Percentiles rank a stretch among this genome's conserved stretches.
These are phyloP conservation scores for Lactuca sativa DNA, from an alignment of 129 eudicot species.

Conservation along the genomic window DNA sequence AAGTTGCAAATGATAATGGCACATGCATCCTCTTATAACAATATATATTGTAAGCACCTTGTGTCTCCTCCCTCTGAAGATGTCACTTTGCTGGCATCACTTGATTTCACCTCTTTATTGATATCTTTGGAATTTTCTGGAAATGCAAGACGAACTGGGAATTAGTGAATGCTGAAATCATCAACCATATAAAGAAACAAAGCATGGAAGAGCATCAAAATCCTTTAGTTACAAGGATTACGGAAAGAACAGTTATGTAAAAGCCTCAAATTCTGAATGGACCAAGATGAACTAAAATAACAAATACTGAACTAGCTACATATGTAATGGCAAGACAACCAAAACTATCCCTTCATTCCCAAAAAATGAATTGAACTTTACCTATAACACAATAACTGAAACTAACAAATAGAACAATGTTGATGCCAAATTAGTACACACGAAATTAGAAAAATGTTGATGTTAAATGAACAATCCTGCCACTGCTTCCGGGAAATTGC, in stretches of 20 bases:
- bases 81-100: slow-evolving; percentile 45
- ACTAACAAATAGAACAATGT: slow-evolving; percentile 17
- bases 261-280: not conserved
- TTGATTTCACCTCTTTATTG: slow-evolving; percentile 41
- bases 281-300: too few relatives aligned
- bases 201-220: slow-evolving; percentile 11
- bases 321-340: not conserved
- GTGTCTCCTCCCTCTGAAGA: slow-evolving; percentile 49
- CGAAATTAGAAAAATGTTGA: not conserved
- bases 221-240: slow-evolving; percentile 6
- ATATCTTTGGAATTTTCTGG: slow-evolving; percentile 65
- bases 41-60: slow-evolving; percentile 41
- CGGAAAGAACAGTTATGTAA: not conserved
- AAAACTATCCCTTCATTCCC: not conserved
- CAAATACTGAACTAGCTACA: too few relatives aligned
- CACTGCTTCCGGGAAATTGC: not conserved
- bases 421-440: slow-evolving; percentile 11
- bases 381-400: not conserved
- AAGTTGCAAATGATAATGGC: slow-evolving; percentile 22
- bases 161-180: not conserved
- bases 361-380: not conserved
- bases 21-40: slow-evolving; percentile 20
- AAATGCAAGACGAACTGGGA: slow-evolving; percentile 25
- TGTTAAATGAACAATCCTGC: slow-evolving; percentile 7
- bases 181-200: slow-evolving; percentile 13